Base-by-base conservation (phyloP, 495 filamentous ascomycete species). In the Talaromyces liani region DNA sequence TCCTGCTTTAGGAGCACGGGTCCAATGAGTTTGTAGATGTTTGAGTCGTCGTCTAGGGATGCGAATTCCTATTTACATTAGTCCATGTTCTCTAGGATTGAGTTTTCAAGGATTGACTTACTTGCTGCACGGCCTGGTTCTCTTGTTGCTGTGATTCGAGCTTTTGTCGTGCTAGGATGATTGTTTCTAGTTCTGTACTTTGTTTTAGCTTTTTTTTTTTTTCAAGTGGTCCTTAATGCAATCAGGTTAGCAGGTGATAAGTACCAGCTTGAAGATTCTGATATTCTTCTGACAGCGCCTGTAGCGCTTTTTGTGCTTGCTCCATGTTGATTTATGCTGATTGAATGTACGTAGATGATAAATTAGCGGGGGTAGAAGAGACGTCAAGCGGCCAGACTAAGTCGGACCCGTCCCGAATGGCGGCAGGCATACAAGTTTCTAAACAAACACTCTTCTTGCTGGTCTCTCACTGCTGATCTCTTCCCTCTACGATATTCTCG, bases 1-100 rank as follows among this genome's bases (percentile, higher is more conserved):
- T 98, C 94, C 74, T 98, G 95, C 79, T 98, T 97, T 69, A 98
- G 75, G 55, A 99, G 79, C 9, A 98, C 90, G 0, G 94, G 94
- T 1, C 94, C 94, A 59, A 97, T 85, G 39, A 96, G 84, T 74
- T 98, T 98, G 82, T 92, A 99, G 75, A 99, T 95, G 59, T 87
- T 90, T 64, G 93, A 87, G 65, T 88, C 87, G 56, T 91, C 86
- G 64, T 86, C 84, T 63, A 98, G 81, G 62, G 81, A 81, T 33
- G 83, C 76, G 75, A 98, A 97, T 79, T 98, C 94, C 86, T n/a
- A n/a, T 92, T 45, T 7, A 7, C 6, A 5, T 20, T 49, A 12
- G 1, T 9, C 45, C 41, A 18, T 16, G 24, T 6, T 27, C 27
- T 27, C 6, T 7, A 7, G 29, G 3, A 6, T 7, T 34, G 1